A percentile compares a stretch with the other conserved stretches of the same genome.
Conservation (phyloP, 371 early-diverging fungal genomes). For the Mortierella polycephala region DNA sequence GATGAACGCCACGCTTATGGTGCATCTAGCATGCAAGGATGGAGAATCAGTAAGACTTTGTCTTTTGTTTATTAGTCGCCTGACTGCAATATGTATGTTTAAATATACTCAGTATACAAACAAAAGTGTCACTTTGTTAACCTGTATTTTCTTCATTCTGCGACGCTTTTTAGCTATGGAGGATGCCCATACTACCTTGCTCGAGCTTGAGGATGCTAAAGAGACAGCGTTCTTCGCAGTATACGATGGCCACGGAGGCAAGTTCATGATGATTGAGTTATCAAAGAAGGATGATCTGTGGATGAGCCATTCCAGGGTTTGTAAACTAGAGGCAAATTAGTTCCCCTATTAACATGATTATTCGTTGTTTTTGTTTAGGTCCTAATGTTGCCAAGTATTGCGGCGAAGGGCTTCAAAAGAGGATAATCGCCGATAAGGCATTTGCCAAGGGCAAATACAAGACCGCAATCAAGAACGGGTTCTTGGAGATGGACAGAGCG, state of each 20-base stretch:
- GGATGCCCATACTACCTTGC: conserved; percentile 92
- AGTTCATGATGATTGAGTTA: neutral
- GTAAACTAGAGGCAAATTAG: no score
- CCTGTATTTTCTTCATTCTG: neutral
- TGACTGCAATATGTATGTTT: neutral
- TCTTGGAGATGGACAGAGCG: conserved; percentile 80
- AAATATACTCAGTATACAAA: neutral
- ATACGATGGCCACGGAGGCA: conserved; percentile 97
- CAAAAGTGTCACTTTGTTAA: neutral
- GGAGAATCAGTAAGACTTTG: conserved; percentile 88
- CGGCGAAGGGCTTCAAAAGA: conserved; percentile 75
- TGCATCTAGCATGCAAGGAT: conserved; percentile 96
- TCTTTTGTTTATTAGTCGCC: neutral
- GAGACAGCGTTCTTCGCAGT: conserved; percentile 89
- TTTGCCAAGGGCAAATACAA: conserved; percentile 71
- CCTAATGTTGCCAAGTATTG: conserved; percentile 83
- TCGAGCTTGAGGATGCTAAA: conserved; percentile 63
- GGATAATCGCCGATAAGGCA: conserved; percentile 68
- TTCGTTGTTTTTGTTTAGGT: conserved; percentile 56
- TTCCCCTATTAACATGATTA: no score
- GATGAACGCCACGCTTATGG: conserved; percentile 84
- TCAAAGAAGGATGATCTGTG: no score
- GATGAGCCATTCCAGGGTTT: no score
- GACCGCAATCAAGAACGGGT: conserved; percentile 80
- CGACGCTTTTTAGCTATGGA: conserved; percentile 34